Evolutionary conservation across 257 asterid genomes (phyloP).

Genomic region (Solanum bukasovii): DNA sequence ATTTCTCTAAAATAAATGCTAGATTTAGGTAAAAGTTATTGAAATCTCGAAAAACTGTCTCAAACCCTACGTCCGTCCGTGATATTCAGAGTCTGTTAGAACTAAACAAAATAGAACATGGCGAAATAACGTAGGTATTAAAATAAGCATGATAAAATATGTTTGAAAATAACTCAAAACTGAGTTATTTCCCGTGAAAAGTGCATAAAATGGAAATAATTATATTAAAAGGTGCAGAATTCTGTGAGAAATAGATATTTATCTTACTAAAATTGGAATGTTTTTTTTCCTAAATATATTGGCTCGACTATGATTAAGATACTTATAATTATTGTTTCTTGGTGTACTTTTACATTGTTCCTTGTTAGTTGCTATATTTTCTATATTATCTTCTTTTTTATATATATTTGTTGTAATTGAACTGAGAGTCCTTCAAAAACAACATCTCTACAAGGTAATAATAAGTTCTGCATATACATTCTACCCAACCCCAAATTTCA

Average conservation of each 20-base stretch:
- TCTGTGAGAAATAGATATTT: background rate
- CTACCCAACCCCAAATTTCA: too few relatives aligned
- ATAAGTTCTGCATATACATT: too few relatives aligned
- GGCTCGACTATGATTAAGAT: background rate
- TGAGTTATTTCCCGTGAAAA: background rate
- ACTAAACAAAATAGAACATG: background rate
- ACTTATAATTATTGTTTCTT: too few relatives aligned
- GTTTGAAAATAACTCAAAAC: background rate
- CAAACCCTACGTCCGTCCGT: background rate
- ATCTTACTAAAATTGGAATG: background rate
- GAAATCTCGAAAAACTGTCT: background rate
- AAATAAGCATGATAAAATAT: background rate
- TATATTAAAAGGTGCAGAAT: background rate
- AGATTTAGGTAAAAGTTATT: background rate
- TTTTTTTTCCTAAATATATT: background rate
- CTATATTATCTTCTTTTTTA: too few relatives aligned
- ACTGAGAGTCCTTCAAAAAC: too few relatives aligned
- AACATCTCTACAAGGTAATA: too few relatives aligned
- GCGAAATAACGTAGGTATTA: background rate
- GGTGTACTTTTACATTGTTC: too few relatives aligned
- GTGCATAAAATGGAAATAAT: background rate
- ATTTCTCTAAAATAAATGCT: background rate
- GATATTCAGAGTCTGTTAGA: background rate
- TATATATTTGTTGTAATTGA: too few relatives aligned
- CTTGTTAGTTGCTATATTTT: too few relatives aligned